Base-by-base conservation (phyloP, 352 stramenopile species). In the Phytophthora citrophthora region DNA sequence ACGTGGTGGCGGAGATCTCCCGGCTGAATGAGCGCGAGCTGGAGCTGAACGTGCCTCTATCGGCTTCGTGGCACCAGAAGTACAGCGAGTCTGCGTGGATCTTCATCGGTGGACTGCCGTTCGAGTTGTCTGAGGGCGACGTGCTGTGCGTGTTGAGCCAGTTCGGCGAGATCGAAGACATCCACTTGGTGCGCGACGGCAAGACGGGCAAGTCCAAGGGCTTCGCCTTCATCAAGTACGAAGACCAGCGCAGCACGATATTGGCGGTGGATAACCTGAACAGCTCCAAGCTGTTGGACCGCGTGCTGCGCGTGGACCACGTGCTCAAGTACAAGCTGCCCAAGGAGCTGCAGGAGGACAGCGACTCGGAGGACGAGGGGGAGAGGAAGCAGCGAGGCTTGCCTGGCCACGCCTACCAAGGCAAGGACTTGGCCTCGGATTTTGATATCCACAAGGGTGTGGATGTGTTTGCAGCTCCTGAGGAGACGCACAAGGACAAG, bases 221-320 rank as follows among this genome's bases (percentile, higher is more conserved):
- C 27, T 99, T 99, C 76, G 86, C 77, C 26, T 99, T 99, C 81
- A 18, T 98, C 56, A 99, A 99, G 81, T 99, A 98, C 70, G 93
- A 99, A 70, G 95, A 99, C 81, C 89, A 96, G 57, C 63, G 95
- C 55, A 98, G 89, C 58, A 99, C 96, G 16, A 89, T 99, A 24
- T 81, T 99, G 64, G 97, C 97, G 0, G 97, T 99, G 34, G 97
- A 99, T 79, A 99, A 99, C 74, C 89, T 99, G 26, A 98, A 97
- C 66, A 94, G 96, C 43, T 88, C 76, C 31, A 72, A 86, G 61
- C 64, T 99, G 53, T 79, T 99, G 58, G 96, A 97, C 43, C 78
- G 96, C 41, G 95, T 92, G 18, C 70, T 99, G 20, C 83, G 96
- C 31, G 94, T 99, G 38, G 97, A 99, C 86, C 97, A 99, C 78